Evolutionary conservation across 1,284 basidiomycete species (phyloP), one percentile per base, ranked within the genome.

Genomic region (Polyporus tsugae): DNA sequence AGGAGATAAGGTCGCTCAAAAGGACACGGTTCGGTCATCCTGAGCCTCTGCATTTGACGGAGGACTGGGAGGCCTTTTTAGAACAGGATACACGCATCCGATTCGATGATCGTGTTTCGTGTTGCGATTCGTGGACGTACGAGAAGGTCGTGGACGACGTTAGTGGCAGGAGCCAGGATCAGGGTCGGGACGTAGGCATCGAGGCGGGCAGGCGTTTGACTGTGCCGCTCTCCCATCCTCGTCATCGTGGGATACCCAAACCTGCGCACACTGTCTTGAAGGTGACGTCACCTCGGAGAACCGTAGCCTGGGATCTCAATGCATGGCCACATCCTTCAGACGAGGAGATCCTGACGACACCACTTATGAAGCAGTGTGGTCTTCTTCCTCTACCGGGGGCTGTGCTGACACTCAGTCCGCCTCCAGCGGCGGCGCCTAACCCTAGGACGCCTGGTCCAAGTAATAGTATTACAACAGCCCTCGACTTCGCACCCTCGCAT

Each of bases 181-280:
- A 52, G 17, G 35, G 15, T 17, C 6, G 11, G 25, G 33, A 36
- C 35, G 35, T 15, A 5, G 19, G 22, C 1, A 9, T 19, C 35
- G 22, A 19, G 55, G 11, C 10, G 13, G 55, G 9, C 3, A 13
- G 19, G 4, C 38, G 58, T 22, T 25, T 17, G 35, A 59, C 57
- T 13, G 38, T 13, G 22, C 58, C 58, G 22, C 22, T 60, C 11
- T n/a, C 58, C 22, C 22, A 39, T 60, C 39, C 58, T 60, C 38
- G 58, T 60, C 58, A 60, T 60, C 39, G 38, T 60, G 38, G n/a
- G 22, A 41, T 22, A 7, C 62, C 52, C 15, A 53, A 57, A n/a
- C 62, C 46, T 41, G 6, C 33, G n/a, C 67, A 66, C 55, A 55
- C 65, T 38, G 55, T 72, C 29, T 64, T 75, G 53, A 74, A 69